A percentile compares a stretch with the other conserved stretches of the same genome.
Conservation (phyloP, 768 basidiomycete species). For the Crassisporium funariophilum region DNA sequence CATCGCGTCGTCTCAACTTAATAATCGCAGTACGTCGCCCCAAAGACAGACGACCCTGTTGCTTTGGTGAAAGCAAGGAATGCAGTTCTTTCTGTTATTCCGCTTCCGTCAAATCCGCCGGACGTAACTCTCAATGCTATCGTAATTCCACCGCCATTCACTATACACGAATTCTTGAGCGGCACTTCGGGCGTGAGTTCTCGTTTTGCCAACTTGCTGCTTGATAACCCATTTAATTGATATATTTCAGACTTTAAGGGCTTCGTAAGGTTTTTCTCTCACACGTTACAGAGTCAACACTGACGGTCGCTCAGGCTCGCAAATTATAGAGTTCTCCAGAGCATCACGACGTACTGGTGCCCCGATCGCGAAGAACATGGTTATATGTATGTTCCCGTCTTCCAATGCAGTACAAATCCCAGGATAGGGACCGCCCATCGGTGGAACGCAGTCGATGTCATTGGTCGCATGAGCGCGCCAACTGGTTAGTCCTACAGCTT, state of each 20-base stretch:
- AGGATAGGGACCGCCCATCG: slow-evolving; percentile 76
- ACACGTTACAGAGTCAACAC: neutral
- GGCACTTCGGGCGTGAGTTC: slow-evolving; percentile 55
- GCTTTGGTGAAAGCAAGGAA: slow-evolving; percentile 57
- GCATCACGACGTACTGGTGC: slow-evolving; percentile 75
- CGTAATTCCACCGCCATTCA: slow-evolving; percentile 61
- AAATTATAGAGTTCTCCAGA: slow-evolving; percentile 69
- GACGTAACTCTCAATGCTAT: slow-evolving; percentile 71
- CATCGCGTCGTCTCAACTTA: neutral
- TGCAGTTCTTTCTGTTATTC: slow-evolving; percentile 57
- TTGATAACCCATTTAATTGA: slow-evolving; percentile 1
- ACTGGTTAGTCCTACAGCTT: slow-evolving; percentile 47
- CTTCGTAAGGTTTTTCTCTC: slow-evolving; percentile 44
- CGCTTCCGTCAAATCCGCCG: slow-evolving; percentile 64
- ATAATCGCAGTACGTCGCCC: slow-evolving; percentile 21
- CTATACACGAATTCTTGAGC: slow-evolving; percentile 69
- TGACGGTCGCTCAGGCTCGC: slow-evolving; percentile 47
- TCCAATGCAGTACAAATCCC: slow-evolving; percentile 81
- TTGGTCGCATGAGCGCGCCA: slow-evolving; percentile 57
- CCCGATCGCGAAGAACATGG: slow-evolving; percentile 83
- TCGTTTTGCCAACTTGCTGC: neutral
- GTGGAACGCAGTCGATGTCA: slow-evolving; percentile 68
- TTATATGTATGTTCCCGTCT: slow-evolving; percentile 70
- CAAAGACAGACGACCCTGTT: slow-evolving; percentile 37
- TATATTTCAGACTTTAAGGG: slow-evolving; percentile 50